A percentile compares a stretch with the other conserved stretches of the same genome.
phyloP scores from a whole-genome alignment of 208 protist genomes.

The Wallacemonas rigidus region DNA sequence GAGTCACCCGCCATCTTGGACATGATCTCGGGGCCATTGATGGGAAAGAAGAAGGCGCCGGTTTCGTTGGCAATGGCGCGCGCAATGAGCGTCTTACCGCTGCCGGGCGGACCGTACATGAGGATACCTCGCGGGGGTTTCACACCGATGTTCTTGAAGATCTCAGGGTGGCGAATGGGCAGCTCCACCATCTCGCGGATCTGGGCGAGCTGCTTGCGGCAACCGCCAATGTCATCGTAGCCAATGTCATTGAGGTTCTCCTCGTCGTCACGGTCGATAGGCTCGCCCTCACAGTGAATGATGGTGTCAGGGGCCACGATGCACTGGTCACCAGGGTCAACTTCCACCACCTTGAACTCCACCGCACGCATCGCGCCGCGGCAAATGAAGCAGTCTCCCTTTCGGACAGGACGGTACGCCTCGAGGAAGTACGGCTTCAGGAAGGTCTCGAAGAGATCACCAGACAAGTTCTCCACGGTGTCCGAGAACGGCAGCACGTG shows the following conservation, averaged over 20 bases:
- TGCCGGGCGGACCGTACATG: conserved; percentile 99
- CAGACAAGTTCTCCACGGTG: conserved; percentile 99
- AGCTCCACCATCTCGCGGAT: conserved; percentile 99
- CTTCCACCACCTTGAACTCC: conserved; percentile 99
- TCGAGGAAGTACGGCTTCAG: conserved; percentile 99
- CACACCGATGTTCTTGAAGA: conserved; percentile 99
- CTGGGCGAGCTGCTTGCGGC: conserved; percentile 98
- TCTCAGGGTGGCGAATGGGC: conserved; percentile 98
- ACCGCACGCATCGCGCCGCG: conserved; percentile 98
- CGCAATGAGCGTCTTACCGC: conserved; percentile 99
- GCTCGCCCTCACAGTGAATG: conserved; percentile 99
- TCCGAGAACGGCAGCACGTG: conserved; percentile 99
- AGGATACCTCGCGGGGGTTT: conserved; percentile 97
- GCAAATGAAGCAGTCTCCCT: conserved; percentile 98
- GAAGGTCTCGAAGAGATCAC: conserved; percentile 99
- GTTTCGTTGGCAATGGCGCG: conserved; percentile 99
- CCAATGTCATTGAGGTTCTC: conserved; percentile 94
- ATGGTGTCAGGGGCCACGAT: conserved; percentile 99
- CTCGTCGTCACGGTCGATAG: conserved; percentile 99
- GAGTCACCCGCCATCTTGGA: conserved; percentile 99
- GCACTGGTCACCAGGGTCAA: conserved; percentile 97
- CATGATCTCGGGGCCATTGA: conserved; percentile 99
- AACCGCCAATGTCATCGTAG: conserved; percentile 99
- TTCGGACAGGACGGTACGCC: conserved; percentile 99
- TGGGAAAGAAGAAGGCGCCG: conserved; percentile 99